Evolutionary conservation across 768 basidiomycete genomes (phyloP).

Genomic region (Amanita brunnescens): DNA sequence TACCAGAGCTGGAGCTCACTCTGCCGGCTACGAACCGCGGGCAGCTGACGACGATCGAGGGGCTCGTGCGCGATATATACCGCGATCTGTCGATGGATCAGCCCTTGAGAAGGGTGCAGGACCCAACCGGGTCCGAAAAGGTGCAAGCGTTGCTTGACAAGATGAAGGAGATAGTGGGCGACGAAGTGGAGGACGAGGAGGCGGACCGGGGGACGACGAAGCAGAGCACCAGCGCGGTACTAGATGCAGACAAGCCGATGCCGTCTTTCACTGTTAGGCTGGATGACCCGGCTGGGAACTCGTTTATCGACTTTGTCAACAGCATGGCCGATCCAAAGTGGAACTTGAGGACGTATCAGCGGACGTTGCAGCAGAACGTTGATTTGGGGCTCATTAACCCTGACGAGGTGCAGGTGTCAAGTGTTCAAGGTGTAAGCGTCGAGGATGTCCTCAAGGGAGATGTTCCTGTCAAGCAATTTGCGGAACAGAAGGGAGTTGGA

Average conservation of each 20-base stretch:
- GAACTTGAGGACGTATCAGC: conserved; percentile 75
- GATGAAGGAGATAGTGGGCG: conserved; percentile 54
- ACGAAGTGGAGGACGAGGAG: conserved; percentile 42
- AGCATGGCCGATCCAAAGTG: conserved; percentile 90
- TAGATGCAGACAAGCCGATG: conserved; percentile 36
- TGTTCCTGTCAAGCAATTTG: conserved; percentile 9
- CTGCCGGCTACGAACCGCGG: conserved; percentile 79
- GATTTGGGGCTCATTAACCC: conserved; percentile 61
- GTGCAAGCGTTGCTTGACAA: conserved; percentile 70
- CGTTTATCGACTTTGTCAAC: conserved; percentile 88
- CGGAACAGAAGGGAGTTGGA: conserved; percentile 9
- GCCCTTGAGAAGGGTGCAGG: conserved; percentile 72
- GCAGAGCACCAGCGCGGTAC: conserved; percentile 15
- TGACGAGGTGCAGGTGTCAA: conserved; percentile 25
- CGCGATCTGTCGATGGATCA: conserved; percentile 77
- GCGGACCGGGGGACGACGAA: conserved; percentile 28
- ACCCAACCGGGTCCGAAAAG: conserved; percentile 59
- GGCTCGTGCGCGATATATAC: conserved; percentile 75
- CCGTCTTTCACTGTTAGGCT: conserved; percentile 72
- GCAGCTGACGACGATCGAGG: conserved; percentile 95
- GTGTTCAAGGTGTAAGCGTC: neutral
- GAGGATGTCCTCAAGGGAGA: conserved; percentile 1
- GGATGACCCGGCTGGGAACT: conserved; percentile 93
- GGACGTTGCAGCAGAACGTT: conserved; percentile 76
- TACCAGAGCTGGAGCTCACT: conserved; percentile 87